These are phyloP conservation scores for Hamamelis virginiana DNA, from an alignment of 164 flowering plant genomes.

Conservation along the genomic window DNA sequence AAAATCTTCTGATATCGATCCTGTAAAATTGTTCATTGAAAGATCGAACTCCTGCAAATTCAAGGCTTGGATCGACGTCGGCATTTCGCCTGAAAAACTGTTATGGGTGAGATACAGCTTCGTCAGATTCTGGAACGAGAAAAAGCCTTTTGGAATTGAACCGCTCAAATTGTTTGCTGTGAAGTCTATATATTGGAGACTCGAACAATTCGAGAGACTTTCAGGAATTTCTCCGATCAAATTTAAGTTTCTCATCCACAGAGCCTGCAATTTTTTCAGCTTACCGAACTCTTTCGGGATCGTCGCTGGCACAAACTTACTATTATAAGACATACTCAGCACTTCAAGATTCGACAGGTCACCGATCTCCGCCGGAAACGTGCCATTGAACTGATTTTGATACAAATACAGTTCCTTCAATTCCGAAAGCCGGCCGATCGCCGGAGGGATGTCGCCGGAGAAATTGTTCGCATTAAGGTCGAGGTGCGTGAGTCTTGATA, in stretches of 20 bases:
- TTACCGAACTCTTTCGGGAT: slow-evolving; percentile 52
- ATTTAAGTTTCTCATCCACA: slow-evolving; percentile 40
- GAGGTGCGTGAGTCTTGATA: no score
- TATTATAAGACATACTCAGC: slow-evolving; percentile 37
- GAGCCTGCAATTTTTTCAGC: slow-evolving; percentile 41
- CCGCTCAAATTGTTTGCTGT: slow-evolving; percentile 43
- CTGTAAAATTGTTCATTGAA: slow-evolving; percentile 53
- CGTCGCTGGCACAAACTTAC: slow-evolving; percentile 27
- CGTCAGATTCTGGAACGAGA: slow-evolving; percentile 50
- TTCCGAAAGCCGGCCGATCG: slow-evolving; percentile 37
- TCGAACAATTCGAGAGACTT: slow-evolving; percentile 25
- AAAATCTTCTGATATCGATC: slow-evolving; percentile 57
- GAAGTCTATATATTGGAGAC: slow-evolving; percentile 49
- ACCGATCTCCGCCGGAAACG: slow-evolving; percentile 57
- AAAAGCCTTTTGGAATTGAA: slow-evolving; percentile 48
- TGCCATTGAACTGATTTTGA: slow-evolving; percentile 51
- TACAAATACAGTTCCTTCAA: slow-evolving; percentile 33
- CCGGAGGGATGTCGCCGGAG: slow-evolving; percentile 62
- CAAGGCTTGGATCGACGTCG: slow-evolving; percentile 33
- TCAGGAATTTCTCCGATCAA: slow-evolving; percentile 63
- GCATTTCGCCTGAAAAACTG: slow-evolving; percentile 59
- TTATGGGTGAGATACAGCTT: slow-evolving; percentile 42
- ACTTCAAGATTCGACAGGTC: slow-evolving; percentile 47
- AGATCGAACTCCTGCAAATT: slow-evolving; percentile 51
- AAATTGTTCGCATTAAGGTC: slow-evolving; percentile 5